Conservation (phyloP, 2,329 filamentous ascomycete species). For the Colletotrichum noveboracense region DNA sequence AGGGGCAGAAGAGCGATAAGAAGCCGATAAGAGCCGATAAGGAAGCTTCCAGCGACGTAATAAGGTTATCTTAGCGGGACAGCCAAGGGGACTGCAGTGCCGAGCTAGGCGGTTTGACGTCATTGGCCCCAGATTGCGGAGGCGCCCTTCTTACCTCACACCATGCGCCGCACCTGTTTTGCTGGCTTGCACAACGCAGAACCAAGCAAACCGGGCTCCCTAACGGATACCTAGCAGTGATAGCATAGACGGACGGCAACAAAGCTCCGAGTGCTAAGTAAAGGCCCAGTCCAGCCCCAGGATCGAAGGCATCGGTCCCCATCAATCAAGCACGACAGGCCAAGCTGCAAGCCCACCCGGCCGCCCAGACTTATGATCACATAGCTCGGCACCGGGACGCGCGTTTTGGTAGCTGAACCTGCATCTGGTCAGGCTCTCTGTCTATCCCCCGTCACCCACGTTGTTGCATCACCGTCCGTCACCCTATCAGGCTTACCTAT, state of each 20-base stretch:
- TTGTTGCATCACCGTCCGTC: not conserved
- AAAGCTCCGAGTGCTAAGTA: not conserved
- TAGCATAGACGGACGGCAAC: not conserved
- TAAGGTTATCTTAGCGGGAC: slow-evolving; percentile 24
- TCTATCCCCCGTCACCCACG: not conserved
- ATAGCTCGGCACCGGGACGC: slow-evolving; percentile 7
- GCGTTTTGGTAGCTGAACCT: slow-evolving; percentile 3
- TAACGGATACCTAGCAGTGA: not conserved
- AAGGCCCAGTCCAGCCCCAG: not conserved
- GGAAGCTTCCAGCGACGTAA: not conserved
- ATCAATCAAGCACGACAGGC: not conserved
- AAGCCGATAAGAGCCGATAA: slow-evolving; percentile 13
- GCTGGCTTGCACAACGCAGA: not conserved
- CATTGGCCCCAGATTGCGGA: slow-evolving; percentile 16
- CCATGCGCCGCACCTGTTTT: slow-evolving; percentile 6
- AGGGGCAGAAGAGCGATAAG: slow-evolving; percentile 2
- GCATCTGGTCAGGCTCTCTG: not conserved
- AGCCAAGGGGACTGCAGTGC: slow-evolving; percentile 10
- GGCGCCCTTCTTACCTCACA: not conserved
- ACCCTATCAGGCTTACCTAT: not conserved
- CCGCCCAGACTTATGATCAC: slow-evolving; percentile 20
- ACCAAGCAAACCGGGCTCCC: not conserved
- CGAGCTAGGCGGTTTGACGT: slow-evolving; percentile 24
- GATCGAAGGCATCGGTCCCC: not conserved
- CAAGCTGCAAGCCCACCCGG: not conserved